Evolutionary conservation across 192 early-diverging fungal genomes (phyloP), one percentile per base, ranked within the genome.

Genomic region (Thamnidium elegans): DNA sequence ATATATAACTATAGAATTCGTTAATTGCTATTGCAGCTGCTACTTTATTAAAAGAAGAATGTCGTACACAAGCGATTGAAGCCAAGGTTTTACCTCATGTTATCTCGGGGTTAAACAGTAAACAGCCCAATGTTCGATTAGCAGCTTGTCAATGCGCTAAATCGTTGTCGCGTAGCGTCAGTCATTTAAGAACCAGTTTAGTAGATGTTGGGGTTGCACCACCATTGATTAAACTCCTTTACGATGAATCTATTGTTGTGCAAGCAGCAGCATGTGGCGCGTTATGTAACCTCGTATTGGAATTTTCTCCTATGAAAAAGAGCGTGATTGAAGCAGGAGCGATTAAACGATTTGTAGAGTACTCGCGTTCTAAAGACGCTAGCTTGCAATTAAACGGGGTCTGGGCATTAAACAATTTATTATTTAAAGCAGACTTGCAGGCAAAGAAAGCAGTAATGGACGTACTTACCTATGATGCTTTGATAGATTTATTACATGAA

Each of bases 211-310:
- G 88, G 23, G 77, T 94, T 1, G 85, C 82, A 13, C 21, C 62
- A 6, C 89, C 91, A 17, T 70, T 95, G 39, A 85, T 91, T 62
- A 76, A 84, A 73, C 66, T 93, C 1, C 71, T 93, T 14, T 68
- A 75, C 6, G 90, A 92, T 72, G 70, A 77, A 31, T 82, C 81
- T 45, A 66, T 74, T 3, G 75, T 80, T 8, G 89, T 93, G 0
- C 84, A 86, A 43, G 79, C 82, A 30, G 79, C 78, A 11, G 92
- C 91, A 4, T 86, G 82, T 44, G 93, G 89, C 5, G 87, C 89
- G 0, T 66, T 95, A 1, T 94, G 93, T 72, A 95, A 95, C 55
- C 81, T 95, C 46, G 88, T 91, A 5, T 67, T 95, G 19, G 92
- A 93, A 51, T 91, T 95, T 55, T 88, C 88, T 10, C 91, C 93